Conservation (phyloP, 805 yeast genomes). For the Wickerhamomyces xylosicus region DNA sequence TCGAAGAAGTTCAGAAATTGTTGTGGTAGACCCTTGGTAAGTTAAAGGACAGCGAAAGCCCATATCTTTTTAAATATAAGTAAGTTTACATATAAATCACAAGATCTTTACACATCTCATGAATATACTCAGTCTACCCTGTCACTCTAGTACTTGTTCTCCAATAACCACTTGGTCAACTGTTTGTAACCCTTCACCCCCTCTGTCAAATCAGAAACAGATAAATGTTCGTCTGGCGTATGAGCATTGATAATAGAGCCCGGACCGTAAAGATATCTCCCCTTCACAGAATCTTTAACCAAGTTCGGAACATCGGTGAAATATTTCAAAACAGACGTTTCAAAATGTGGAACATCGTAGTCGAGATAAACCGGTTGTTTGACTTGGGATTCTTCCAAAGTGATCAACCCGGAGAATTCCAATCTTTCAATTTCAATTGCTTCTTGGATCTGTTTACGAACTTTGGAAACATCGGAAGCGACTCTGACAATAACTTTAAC, state of each 20-base stretch:
- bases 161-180: constrained; percentile 10
- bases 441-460: constrained; percentile 19
- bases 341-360: constrained; percentile 57
- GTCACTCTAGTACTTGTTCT: too few relatives aligned
- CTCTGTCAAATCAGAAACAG: constrained; percentile 31
- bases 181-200: constrained; percentile 45
- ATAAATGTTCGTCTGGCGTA: constrained; percentile 43
- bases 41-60: too few relatives aligned
- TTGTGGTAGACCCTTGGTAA: too few relatives aligned
- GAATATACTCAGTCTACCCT: too few relatives aligned
- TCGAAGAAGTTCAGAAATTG: too few relatives aligned
- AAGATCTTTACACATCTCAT: too few relatives aligned
- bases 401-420: constrained; percentile 16
- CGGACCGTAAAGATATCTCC: constrained; percentile 53
- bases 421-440: constrained; percentile 24
- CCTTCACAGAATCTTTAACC: constrained; percentile 12
- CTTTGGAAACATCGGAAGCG: constrained; percentile 32
- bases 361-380: constrained; percentile 30
- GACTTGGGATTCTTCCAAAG: constrained; percentile 13
- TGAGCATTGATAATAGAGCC: constrained; percentile 57
- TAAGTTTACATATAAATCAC: too few relatives aligned
- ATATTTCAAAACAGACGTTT: constrained; percentile 36
- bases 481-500: constrained; percentile 44
- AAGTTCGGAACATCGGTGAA: constrained; percentile 44
- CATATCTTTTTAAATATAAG: too few relatives aligned